Percentiles rank a stretch among this genome's conserved stretches.
These are phyloP conservation scores for Phytophthora pinifolia DNA, from an alignment of 352 stramenopile genomes.

Conservation along the genomic window DNA sequence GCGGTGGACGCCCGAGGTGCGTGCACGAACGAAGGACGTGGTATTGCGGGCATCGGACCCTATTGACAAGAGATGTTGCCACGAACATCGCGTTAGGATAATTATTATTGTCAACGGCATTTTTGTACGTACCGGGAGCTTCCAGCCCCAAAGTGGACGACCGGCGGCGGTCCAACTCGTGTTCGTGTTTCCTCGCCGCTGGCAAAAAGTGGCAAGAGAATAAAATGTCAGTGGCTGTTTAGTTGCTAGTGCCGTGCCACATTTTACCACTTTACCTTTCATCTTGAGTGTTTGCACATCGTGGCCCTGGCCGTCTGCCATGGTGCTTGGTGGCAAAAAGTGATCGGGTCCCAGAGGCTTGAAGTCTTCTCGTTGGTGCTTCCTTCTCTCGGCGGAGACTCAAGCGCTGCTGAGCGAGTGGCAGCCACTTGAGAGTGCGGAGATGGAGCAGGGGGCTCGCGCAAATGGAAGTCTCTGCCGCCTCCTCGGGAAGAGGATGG, in stretches of 20 bases:
- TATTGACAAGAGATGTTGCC: conserved; percentile 12
- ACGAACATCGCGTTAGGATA: too few relatives aligned
- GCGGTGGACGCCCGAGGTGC: conserved; percentile 64
- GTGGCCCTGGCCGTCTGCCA: conserved; percentile 32
- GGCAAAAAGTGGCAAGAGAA: conserved; percentile 16
- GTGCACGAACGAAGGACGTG: conserved; percentile 51
- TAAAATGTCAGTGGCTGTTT: too few relatives aligned
- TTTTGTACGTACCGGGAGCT: conserved; percentile 47
- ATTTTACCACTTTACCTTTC: conserved; percentile 30
- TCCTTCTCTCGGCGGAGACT: neutral
- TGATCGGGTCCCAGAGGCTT: too few relatives aligned
- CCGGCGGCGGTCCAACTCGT: conserved; percentile 56
- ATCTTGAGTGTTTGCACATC: conserved; percentile 61
- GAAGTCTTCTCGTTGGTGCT: neutral
- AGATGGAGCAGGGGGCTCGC: conserved; percentile 14
- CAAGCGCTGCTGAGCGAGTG: neutral
- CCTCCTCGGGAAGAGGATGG: conserved; percentile 14
- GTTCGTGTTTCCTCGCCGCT: conserved; percentile 68
- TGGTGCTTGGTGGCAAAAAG: conserved; percentile 5
- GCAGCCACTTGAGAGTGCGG: conserved; percentile 6
- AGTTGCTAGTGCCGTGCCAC: too few relatives aligned
- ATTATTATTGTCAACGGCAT: too few relatives aligned
- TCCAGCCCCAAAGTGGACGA: conserved; percentile 60
- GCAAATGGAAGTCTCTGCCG: conserved; percentile 26
- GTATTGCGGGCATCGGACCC: conserved; percentile 51